Conservation (phyloP, 768 basidiomycete genomes). For the Suillus subaureus region DNA sequence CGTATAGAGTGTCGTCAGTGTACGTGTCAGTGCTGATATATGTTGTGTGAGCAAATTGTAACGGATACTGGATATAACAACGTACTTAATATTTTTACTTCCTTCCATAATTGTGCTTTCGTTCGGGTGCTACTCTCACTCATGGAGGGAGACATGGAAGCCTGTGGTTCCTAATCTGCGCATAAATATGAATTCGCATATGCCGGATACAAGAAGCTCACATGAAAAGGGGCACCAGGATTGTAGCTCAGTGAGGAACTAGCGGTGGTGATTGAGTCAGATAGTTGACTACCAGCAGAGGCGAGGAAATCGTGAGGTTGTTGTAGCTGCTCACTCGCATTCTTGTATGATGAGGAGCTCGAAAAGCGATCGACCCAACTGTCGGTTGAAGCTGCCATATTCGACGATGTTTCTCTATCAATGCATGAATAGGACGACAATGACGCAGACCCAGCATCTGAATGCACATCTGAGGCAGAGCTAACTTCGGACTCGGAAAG, state of each 20-base stretch:
- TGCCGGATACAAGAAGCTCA: not conserved
- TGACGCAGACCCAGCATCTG: slow-evolving; percentile 46
- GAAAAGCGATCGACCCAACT: slow-evolving; percentile 51
- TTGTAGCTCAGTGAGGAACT: slow-evolving; percentile 37
- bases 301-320: slow-evolving; percentile 16
- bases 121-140: slow-evolving; percentile 40
- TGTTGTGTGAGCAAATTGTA: slow-evolving; percentile 9
- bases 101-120: slow-evolving; percentile 90
- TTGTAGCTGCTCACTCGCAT: slow-evolving; percentile 9
- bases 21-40: slow-evolving; percentile 77
- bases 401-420: slow-evolving; percentile 41
- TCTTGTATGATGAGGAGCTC: slow-evolving; percentile 1
- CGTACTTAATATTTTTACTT: slow-evolving; percentile 86
- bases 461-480: slow-evolving; percentile 42
- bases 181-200: not conserved
- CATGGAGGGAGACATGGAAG: slow-evolving; percentile 10
- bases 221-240: not conserved
- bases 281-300: slow-evolving; percentile 27
- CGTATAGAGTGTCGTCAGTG: slow-evolving; percentile 85
- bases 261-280: slow-evolving; percentile 43
- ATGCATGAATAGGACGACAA: slow-evolving; percentile 40
- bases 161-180: not conserved
- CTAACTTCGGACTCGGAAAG: slow-evolving; percentile 40
- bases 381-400: slow-evolving; percentile 32
- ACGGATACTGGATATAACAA: not conserved